Evolutionary conservation across 2,329 filamentous ascomycete genomes (phyloP), one percentile per base, ranked within the genome.

Genomic region (Aspergillus pseudoterreus): DNA sequence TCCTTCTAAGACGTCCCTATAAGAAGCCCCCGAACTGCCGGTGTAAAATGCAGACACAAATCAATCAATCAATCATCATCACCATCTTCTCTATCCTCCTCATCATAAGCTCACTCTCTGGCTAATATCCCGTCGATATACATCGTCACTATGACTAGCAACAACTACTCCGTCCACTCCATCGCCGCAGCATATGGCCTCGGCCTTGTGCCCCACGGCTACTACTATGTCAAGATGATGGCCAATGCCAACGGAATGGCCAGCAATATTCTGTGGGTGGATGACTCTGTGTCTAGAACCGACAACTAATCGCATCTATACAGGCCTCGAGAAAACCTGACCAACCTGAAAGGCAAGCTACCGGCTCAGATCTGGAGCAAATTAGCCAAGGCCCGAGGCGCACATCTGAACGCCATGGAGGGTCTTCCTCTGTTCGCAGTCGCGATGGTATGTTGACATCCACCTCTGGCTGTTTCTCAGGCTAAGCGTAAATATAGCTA

Each of bases 331-430:
- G 60, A 66, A n/a, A 67, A 69, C 50, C 58, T 70, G 17, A 39
- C 61, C 14, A 56, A 56, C 10, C 55, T 69, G 32, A 66, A 65
- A 46, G 56, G 53, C n/a, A 56, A 56, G 12, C 54, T 71, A 12
- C 53, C 63, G 2, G 52, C 51, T n/a, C 48, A 57, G 21, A 53
- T 58, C 33, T 61, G 59, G 59, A 49, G 54, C 15, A 55, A 55
- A 24, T 62, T 69, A 10, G 64, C 58, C 43, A 59, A 62, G 11
- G 60, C 65, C 1, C 58, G 60, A 15, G 63, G 67, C 4, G 66
- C 65, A 11, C 68, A 70, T 61, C 48, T 70, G 11, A 71, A 71
- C 58, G 67, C 67, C 1, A 53, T 70, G 47, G 68, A 71, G 47
- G 57, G 61, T 4, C 55, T 70, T 41, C 68, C 68, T 4, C 51